Conservation (phyloP, 1,284 basidiomycete genomes). For the Schizophyllum commune region DNA sequence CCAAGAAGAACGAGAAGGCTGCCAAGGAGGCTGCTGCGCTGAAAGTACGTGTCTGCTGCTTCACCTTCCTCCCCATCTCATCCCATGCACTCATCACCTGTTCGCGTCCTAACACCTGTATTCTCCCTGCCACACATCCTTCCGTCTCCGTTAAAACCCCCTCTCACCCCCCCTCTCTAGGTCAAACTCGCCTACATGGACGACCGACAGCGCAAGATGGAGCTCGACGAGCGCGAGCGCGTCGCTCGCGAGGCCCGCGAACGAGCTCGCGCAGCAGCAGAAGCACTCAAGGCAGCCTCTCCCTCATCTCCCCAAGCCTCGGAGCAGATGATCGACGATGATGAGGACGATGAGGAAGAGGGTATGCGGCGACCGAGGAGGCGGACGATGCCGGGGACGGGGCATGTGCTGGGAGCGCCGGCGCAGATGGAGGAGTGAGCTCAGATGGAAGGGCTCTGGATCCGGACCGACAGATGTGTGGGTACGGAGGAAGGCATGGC, state of each 20-base stretch:
- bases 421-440: conserved; percentile 7
- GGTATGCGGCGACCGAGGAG: conserved; percentile 1
- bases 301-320: conserved; percentile 7
- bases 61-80: background rate
- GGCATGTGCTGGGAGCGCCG: conserved; percentile 18
- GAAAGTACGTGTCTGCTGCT: conserved; percentile 30
- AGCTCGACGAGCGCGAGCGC: conserved; percentile 51
- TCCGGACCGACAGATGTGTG: too few relatives aligned
- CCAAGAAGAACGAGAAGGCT: conserved; percentile 48
- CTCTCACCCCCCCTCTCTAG: conserved; percentile 28
- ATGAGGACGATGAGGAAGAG: conserved; percentile 8
- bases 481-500: too few relatives aligned
- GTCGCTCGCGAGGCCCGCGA: conserved; percentile 28
- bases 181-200: conserved; percentile 69
- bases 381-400: conserved; percentile 23
- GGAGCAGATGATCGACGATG: background rate
- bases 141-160: too few relatives aligned
- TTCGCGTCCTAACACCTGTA: too few relatives aligned
- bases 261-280: conserved; percentile 27
- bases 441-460: too few relatives aligned
- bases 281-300: conserved; percentile 6
- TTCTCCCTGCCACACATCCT: too few relatives aligned
- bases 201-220: conserved; percentile 51
- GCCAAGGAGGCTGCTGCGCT: conserved; percentile 43
- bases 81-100: too few relatives aligned